A percentile compares a stretch with the other conserved stretches of the same genome.
Conservation (phyloP, 805 yeast genomes). For the Yamadazyma takamatsuzukensis region DNA sequence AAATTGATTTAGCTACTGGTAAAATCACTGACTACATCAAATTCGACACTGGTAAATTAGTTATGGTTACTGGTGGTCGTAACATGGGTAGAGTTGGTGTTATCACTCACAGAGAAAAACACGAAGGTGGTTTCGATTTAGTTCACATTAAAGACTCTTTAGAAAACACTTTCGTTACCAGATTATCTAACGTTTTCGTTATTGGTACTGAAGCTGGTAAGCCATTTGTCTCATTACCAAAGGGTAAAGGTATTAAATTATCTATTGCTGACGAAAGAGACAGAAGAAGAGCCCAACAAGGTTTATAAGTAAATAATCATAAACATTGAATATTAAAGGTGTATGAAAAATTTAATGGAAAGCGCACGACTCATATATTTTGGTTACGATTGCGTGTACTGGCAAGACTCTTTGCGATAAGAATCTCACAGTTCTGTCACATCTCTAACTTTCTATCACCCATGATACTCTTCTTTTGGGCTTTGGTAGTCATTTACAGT, state of each 20-base stretch:
- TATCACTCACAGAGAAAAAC: constrained; percentile 40
- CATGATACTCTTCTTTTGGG: background rate
- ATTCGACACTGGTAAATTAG: constrained; percentile 39
- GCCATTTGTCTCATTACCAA: constrained; percentile 40
- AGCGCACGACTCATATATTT: too few relatives aligned
- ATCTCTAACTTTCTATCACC: too few relatives aligned
- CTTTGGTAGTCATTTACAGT: background rate
- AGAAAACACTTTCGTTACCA: constrained; percentile 41
- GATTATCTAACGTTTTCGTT: constrained; percentile 39
- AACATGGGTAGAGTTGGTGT: constrained; percentile 44
- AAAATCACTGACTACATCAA: constrained; percentile 61
- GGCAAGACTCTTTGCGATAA: too few relatives aligned
- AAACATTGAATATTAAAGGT: background rate
- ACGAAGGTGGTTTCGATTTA: constrained; percentile 43
- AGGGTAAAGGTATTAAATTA: constrained; percentile 43
- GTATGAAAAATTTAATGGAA: background rate
- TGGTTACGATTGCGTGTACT: too few relatives aligned
- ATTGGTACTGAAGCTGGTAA: constrained; percentile 41
- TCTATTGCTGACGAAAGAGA: constrained; percentile 43
- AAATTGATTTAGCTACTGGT: constrained; percentile 94
- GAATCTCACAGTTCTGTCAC: too few relatives aligned
- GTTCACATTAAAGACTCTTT: constrained; percentile 40
- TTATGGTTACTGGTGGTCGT: constrained; percentile 43
- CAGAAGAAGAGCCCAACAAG: constrained; percentile 41
- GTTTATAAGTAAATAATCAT: constrained; percentile 9